A percentile compares a stretch with the other conserved stretches of the same genome.
These are phyloP conservation scores for Sicyos edulis DNA, from an alignment of 306 rosid species.

Conservation along the genomic window DNA sequence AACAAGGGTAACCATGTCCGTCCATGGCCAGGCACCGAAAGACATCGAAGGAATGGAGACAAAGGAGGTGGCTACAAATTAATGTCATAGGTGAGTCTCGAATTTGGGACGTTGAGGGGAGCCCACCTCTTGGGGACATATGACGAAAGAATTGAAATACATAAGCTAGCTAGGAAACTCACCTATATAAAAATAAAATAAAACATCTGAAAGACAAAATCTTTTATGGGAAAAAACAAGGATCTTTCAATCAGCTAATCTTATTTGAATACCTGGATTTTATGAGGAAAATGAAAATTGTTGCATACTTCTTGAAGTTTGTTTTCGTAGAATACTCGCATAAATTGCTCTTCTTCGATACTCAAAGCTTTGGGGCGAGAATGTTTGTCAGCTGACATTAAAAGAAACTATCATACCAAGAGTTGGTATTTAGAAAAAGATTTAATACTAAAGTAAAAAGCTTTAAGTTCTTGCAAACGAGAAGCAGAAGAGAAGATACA, in stretches of 20 bases:
- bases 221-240: slow-evolving; percentile 9
- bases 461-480: background rate
- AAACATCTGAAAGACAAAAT: background rate
- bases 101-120: no score
- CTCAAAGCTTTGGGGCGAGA: slow-evolving; percentile 63
- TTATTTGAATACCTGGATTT: slow-evolving; percentile 57
- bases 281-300: slow-evolving; percentile 79
- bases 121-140: no score
- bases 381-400: slow-evolving; percentile 65
- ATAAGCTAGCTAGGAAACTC: no score
- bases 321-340: slow-evolving; percentile 46
- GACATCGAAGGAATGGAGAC: no score
- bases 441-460: background rate
- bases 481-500: slow-evolving; percentile 37
- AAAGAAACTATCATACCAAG: slow-evolving; percentile 16
- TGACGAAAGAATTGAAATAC: background rate
- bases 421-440: slow-evolving; percentile 18
- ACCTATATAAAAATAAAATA: no score
- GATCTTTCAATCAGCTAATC: slow-evolving; percentile 1
- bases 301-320: slow-evolving; percentile 75
- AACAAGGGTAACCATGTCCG: no score
- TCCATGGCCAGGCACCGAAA: no score
- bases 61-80: no score
- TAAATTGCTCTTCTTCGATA: slow-evolving; percentile 53
- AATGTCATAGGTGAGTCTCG: no score